Evolutionary conservation across 2,329 filamentous ascomycete species (phyloP), one percentile per base, ranked within the genome.

Genomic region (Tricladium varicosporioides): DNA sequence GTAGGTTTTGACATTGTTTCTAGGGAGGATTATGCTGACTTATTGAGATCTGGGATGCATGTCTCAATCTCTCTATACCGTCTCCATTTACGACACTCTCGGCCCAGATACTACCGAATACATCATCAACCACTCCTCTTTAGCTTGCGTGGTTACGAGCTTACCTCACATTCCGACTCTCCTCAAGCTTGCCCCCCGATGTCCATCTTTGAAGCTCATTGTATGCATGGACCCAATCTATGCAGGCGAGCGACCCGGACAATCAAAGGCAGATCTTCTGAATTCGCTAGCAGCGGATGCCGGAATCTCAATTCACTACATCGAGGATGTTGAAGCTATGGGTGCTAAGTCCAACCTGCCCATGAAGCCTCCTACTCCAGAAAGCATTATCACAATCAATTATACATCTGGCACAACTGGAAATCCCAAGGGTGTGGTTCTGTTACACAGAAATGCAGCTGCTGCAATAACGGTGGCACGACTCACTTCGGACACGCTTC

Each of bases 61-160:
- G 76, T 94, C 92, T 11, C 94, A 97, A 73, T 84, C 88, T 7
- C 83, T 97, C 31, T 97, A 82, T 75, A 90, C 88, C 18, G 92
- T 99, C 54, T 96, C 93, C 5, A 87, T 99, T 51, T 99, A 99
- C 78, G 94, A 97, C 74, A 97, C 93, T 11, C 83, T 99, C 5
- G 93, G 93, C 9, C 88, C 93, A 11, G 91, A 96, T 64, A 85
- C 92, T 2, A 92, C 90, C 56, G 92, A 97, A 75, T 97, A 90
- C 76, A 97, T 99, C 73, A 88, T 97, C 76, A 95, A 95, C 74
- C 93, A 97, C 72, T 85, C 91, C 54, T 81, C 86, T 60, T 77
- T 97, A 56, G 74, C 80, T 57, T 90, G 86, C 67, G 84, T 97
- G 42, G 85, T 88, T 61, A 87, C 89, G 57, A 92, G 89, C 27